Evolutionary conservation across 805 yeast species (phyloP), one percentile per base, ranked within the genome.

Genomic region (Yamadazyma kitorensis): DNA sequence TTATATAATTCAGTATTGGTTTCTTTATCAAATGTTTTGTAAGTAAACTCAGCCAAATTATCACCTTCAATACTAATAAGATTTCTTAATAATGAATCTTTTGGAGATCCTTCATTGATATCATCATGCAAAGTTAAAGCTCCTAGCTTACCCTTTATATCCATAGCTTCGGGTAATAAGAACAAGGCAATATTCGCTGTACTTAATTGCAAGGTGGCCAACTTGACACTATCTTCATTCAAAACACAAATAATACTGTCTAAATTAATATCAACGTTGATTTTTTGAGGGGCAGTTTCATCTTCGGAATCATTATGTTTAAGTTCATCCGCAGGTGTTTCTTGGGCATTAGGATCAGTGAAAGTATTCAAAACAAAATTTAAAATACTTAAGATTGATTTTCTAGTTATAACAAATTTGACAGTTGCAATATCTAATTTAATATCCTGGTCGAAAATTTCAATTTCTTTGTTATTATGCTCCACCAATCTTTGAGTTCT

Each of bases 361-460:
- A 93, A 93, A 0, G 98, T 93, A 28, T 87, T 84, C 49, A 89
- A 64, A 2, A 84, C 68, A 54, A 82, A 93, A 54, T 88, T 91
- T 43, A 91, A 59, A 10, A 93, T 62, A 1, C 94, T 82, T 41
- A 93, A 66, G 11, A 85, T 59, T 1, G 95, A 83, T 50, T 78
- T 83, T 30, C 97, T 77, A 0, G 94, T 78, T 5, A 89, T 59
- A 2, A 85, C 82, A 23, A 84, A 70, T 41, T 77, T 77, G 34
- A 93, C 74, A 10, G 94, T 86, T 0, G 96, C 87, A 59, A 93
- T 71, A 27, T 78, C 70, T 32, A 93, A 62, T 6, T 74, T 68
- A 4, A 89, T 74, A 44, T 75, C 79, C 55, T 87, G 96, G 49
- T 89, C 96, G 54, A 72, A 81, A 0, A 82, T 79, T 40, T 78